Evolutionary conservation across 108 stramenopile genomes (phyloP).

Genomic region (Chaetoceros tenuissimus): DNA sequence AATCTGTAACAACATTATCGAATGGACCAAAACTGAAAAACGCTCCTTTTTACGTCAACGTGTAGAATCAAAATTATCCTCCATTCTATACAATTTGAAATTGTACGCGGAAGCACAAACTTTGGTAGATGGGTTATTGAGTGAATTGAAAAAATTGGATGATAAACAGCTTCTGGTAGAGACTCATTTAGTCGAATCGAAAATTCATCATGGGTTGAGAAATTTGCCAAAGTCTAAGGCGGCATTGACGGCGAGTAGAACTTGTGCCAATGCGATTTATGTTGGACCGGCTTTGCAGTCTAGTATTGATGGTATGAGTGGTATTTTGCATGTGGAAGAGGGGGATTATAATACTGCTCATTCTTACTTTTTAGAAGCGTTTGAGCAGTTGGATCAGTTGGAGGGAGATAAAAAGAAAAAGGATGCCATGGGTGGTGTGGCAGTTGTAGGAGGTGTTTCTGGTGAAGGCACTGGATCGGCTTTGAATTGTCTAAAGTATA

Average conservation of each 20-base stretch:
- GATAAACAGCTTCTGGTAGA: slow-evolving; percentile 99
- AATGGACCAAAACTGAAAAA: slow-evolving; percentile 90
- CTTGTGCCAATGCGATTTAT: slow-evolving; percentile 94
- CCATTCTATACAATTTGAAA: slow-evolving; percentile 74
- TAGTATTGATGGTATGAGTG: slow-evolving; percentile 95
- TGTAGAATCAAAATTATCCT: slow-evolving; percentile 90
- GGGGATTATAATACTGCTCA: slow-evolving; percentile 97
- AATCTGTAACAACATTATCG: slow-evolving; percentile 81
- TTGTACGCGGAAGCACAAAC: slow-evolving; percentile 78
- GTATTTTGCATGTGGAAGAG: slow-evolving; percentile 96
- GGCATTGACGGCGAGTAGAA: slow-evolving; percentile 93
- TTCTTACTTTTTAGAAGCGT: slow-evolving; percentile 99
- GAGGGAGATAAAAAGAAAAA: slow-evolving; percentile 7
- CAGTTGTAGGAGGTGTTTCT: slow-evolving; percentile 6
- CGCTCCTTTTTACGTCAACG: slow-evolving; percentile 96
- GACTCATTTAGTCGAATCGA: slow-evolving; percentile 90
- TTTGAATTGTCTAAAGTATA: slow-evolving; percentile 83
- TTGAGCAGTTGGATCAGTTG: slow-evolving; percentile 92
- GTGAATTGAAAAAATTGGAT: slow-evolving; percentile 97
- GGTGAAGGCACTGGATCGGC: slow-evolving; percentile 11
- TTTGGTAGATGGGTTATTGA: slow-evolving; percentile 76
- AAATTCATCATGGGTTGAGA: slow-evolving; percentile 92
- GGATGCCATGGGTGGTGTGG: slow-evolving; percentile 32
- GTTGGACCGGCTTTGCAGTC: slow-evolving; percentile 92
- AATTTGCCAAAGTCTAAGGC: slow-evolving; percentile 98